phyloP scores from a whole-genome alignment of 805 yeast species.

The Phaffomyces thermotolerans region DNA sequence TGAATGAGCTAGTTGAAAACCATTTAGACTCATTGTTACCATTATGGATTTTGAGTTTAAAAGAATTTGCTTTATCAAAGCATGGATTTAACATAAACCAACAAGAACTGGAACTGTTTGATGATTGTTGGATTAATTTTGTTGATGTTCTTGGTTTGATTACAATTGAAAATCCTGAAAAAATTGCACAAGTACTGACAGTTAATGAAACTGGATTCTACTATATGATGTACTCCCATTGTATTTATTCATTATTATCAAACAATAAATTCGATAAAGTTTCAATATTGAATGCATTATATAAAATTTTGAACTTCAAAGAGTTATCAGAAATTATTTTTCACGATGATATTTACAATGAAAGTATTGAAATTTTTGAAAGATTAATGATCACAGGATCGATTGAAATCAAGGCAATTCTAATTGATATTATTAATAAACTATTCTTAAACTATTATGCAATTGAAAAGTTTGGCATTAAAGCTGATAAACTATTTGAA shows the following conservation, averaged over 20 bases:
- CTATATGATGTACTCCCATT: constrained; percentile 76
- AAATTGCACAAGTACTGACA: constrained; percentile 41
- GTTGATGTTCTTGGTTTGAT: constrained; percentile 68
- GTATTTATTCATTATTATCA: constrained; percentile 65
- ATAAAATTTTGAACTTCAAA: constrained; percentile 47
- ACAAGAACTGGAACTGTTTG: constrained; percentile 38
- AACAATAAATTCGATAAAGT: constrained; percentile 18
- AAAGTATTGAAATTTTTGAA: constrained; percentile 69
- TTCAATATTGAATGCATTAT: constrained; percentile 43
- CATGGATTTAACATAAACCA: constrained; percentile 21
- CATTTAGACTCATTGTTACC: constrained; percentile 59
- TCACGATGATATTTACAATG: constrained; percentile 63
- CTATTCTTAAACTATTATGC: constrained; percentile 36
- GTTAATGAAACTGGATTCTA: constrained; percentile 60
- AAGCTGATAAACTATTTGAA: constrained; percentile 78
- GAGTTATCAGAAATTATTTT: constrained; percentile 54
- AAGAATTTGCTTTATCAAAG: constrained; percentile 63
- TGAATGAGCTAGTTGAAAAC: constrained; percentile 44
- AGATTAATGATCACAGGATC: constrained; percentile 54
- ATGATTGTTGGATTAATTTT: constrained; percentile 66
- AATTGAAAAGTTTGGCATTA: constrained; percentile 38
- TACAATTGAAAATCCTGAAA: constrained; percentile 41
- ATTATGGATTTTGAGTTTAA: constrained; percentile 69
- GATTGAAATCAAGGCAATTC: constrained; percentile 36
- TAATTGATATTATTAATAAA: constrained; percentile 51